Evolutionary conservation across 345 rosid species (phyloP).

Genomic region (Camelina sativa): DNA sequence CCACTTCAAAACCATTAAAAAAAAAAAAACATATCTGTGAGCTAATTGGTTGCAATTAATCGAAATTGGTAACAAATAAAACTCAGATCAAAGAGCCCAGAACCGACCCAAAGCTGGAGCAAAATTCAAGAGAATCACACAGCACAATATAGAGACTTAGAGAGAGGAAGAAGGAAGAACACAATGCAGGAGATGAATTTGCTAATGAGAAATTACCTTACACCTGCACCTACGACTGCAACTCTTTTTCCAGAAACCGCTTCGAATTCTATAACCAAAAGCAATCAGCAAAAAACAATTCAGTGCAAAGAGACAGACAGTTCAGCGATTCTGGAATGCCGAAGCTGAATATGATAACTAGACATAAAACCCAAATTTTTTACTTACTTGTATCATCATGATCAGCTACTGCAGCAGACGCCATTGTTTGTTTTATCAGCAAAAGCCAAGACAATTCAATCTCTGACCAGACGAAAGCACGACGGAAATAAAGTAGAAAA

Average conservation of each 20-base stretch:
- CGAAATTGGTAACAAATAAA: not conserved
- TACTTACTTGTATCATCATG: slow-evolving; percentile 33
- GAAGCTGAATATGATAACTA: not conserved
- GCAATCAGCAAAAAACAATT: not conserved
- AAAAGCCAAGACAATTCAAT: slow-evolving; percentile 17
- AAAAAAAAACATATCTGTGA: not conserved
- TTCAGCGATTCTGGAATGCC: not conserved
- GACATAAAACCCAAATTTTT: not conserved
- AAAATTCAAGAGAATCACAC: not conserved
- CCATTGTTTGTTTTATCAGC: slow-evolving; percentile 44
- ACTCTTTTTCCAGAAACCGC: slow-evolving; percentile 62
- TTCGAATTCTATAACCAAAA: slow-evolving; percentile 24
- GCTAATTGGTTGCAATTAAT: not conserved
- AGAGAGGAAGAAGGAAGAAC: not conserved
- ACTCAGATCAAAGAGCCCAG: not conserved
- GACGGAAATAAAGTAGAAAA: not conserved
- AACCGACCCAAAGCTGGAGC: not conserved
- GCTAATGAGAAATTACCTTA: slow-evolving; percentile 52
- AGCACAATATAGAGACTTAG: not conserved
- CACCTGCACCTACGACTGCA: slow-evolving; percentile 88
- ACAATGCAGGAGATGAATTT: slow-evolving; percentile 19
- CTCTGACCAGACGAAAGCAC: slow-evolving; percentile 30
- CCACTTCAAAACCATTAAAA: slow-evolving; percentile 53
- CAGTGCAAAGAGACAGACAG: not conserved
- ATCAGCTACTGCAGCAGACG: slow-evolving; percentile 40